phyloP scores from a whole-genome alignment of 208 protist genomes.

The Leishmania turanica region DNA sequence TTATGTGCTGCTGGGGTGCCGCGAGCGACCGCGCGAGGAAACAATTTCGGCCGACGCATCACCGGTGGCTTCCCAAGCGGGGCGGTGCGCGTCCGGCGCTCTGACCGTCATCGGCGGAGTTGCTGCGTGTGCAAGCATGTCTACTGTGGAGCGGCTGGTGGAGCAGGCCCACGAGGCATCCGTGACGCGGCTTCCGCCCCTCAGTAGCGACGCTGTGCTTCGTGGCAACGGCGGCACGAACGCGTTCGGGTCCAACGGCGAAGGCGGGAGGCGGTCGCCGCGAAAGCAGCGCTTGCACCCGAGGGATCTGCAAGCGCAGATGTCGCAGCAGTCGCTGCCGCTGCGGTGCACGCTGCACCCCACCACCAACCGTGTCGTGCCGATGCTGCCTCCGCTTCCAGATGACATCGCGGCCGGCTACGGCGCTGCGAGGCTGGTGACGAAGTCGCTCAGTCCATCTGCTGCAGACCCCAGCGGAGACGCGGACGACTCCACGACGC shows the following conservation, averaged over 20 bases:
- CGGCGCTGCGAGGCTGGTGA: conserved; percentile 12
- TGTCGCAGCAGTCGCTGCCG: conserved; percentile 4
- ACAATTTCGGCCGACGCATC: background rate
- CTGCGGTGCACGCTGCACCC: conserved; percentile 10
- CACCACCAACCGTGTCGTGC: conserved; percentile 18
- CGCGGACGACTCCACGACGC: background rate
- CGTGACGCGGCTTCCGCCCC: conserved; percentile 10
- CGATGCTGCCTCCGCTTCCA: conserved; percentile 14
- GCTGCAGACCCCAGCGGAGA: background rate
- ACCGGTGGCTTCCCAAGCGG: background rate
- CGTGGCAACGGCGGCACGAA: background rate
- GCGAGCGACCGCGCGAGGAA: conserved; percentile 5
- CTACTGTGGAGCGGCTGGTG: conserved; percentile 12
- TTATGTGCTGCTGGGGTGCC: conserved; percentile 21
- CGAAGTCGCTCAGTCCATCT: background rate
- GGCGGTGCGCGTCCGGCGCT: background rate
- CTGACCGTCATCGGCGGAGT: background rate
- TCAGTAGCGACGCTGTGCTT: conserved; percentile 6
- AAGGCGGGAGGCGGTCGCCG: background rate
- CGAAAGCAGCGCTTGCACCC: background rate
- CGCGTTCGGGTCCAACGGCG: background rate
- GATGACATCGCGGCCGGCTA: conserved; percentile 14
- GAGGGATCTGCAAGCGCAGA: background rate
- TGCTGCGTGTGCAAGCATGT: background rate
- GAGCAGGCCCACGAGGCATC: conserved; percentile 13